Evolutionary conservation across 305 asterid genomes (phyloP).

Genomic region (Solanum chacoense): DNA sequence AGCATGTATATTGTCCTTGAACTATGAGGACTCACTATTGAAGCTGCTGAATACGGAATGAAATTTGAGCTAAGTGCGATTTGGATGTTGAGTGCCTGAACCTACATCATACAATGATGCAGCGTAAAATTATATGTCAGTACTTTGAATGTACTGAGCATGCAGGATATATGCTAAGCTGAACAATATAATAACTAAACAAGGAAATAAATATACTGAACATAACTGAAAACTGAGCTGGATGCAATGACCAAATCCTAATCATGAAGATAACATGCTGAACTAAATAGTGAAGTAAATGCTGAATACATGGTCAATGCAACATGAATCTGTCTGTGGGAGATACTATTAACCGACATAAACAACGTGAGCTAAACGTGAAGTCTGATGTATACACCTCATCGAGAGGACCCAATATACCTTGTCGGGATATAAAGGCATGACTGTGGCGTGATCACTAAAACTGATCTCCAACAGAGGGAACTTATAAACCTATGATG

Average conservation of each 20-base stretch:
- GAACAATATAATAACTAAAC: neutral
- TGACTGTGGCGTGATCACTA: neutral
- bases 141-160: neutral
- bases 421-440: neutral
- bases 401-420: neutral
- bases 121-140: neutral
- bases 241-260: neutral
- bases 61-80: neutral
- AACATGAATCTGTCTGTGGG: neutral
- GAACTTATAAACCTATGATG: neutral
- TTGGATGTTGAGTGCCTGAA: neutral
- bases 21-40: neutral
- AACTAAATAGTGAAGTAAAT: neutral
- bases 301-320: neutral
- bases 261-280: neutral
- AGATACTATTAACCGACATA: neutral
- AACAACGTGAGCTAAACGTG: neutral
- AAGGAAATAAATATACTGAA: neutral
- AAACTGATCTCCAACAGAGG: neutral
- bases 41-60: neutral
- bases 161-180: neutral
- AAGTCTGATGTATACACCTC: rapidly evolving
- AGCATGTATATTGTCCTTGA: neutral
- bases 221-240: neutral
- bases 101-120: neutral